These are phyloP conservation scores for Astragalus membranaceus DNA, from an alignment of 306 rosid species.

Conservation along the genomic window DNA sequence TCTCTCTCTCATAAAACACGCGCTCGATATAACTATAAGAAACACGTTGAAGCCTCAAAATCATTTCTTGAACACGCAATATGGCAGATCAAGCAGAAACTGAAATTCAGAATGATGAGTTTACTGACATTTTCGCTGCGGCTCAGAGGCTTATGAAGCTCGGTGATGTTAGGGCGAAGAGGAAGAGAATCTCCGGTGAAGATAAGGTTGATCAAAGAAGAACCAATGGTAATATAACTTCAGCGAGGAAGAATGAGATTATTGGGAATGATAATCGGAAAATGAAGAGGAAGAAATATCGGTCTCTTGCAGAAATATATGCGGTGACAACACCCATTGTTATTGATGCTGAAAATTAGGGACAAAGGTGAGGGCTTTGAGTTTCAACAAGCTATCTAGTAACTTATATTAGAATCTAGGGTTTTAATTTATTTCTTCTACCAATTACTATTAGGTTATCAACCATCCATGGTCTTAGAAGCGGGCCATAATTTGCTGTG, in stretches of 20 bases:
- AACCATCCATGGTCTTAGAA: not conserved
- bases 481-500: not conserved
- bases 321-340: slow-evolving; percentile 23
- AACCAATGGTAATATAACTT: not conserved
- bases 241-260: not conserved
- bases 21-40: no score
- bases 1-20: no score
- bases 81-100: not conserved
- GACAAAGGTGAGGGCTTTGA: not conserved
- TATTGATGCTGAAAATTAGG: not conserved
- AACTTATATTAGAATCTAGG: not conserved
- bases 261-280: slow-evolving; percentile 1
- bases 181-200: not conserved
- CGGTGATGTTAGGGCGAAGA: slow-evolving; percentile 8
- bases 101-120: not conserved
- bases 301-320: slow-evolving; percentile 41
- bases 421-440: not conserved
- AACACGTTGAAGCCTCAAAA: not conserved
- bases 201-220: slow-evolving; percentile 13
- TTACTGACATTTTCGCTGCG: slow-evolving; percentile 17
- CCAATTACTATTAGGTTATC: not conserved
- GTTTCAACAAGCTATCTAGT: not conserved
- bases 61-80: not conserved
- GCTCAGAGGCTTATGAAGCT: slow-evolving; percentile 42
- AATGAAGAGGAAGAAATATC: slow-evolving; percentile 34